Base-by-base conservation (phyloP, 768 basidiomycete genomes). In the Xerocomus spinulosus region DNA sequence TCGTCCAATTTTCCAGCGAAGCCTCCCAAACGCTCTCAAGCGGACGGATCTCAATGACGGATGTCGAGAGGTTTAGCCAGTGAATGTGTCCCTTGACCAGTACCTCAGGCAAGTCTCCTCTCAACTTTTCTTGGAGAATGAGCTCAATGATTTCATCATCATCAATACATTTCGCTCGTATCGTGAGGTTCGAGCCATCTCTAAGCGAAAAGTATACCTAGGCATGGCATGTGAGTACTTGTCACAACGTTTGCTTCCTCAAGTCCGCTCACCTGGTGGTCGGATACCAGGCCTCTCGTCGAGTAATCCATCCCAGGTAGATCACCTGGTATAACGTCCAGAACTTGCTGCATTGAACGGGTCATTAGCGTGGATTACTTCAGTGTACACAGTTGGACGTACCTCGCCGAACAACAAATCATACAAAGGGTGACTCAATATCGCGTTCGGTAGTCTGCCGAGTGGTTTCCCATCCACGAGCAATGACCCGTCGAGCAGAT, bases 41-140 rank as follows among this genome's bases (percentile, higher is more conserved):
- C 12, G 63, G 58, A 2, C 65, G 59, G 6, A 68, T 53, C 30
- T 68, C 68, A 9, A 68, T 47, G 42, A 42, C 17, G n/a, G 46
- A 45, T 0, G 50, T 56, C 2, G 49, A 35, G 9, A 68, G 44
- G 18, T 67, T 51, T 12, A 69, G 28, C 68, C 68, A 69, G 42
- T 66, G 68, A 21, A 42, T 54, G 21, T 60, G 52, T 0, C 43
- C 53, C 14, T 53, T 42, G 1, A 69, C 48, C 34, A 68, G 30
- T 0, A 52, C 46, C 0, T 7, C 34, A 0, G 67, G 67, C 9
- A 68, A 15, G 46, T 70, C 68, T 6, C 46, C 50, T 3, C 8
- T 13, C n/a, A 68, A 24, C 24, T 33, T 54, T 9, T 52, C 26
- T 3, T 42, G 55, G 14, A 65, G 61, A 20, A 68, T 56, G 17